These are phyloP conservation scores for Pseudocercospora pini-densiflorae DNA, from an alignment of 2,329 filamentous ascomycete genomes.

Conservation along the genomic window DNA sequence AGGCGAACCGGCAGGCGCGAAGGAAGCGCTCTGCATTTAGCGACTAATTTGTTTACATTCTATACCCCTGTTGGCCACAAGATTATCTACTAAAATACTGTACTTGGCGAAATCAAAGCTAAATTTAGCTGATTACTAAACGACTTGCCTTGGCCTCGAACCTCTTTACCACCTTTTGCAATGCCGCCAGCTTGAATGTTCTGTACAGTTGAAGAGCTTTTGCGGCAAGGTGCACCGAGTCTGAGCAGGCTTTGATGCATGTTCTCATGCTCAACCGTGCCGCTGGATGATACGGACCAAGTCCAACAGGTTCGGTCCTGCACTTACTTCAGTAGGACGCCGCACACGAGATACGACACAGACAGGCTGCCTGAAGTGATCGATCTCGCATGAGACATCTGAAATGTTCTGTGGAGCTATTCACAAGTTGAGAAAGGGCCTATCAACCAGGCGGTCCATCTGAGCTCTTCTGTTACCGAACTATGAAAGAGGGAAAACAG, in stretches of 20 bases:
- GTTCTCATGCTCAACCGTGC: too few species aligned
- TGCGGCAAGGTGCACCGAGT: not conserved
- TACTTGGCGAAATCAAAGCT: not conserved
- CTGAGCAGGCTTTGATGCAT: too few species aligned
- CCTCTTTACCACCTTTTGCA: not conserved
- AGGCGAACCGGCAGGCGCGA: not conserved
- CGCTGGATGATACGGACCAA: not conserved
- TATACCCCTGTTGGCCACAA: not conserved
- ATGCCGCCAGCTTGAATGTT: not conserved
- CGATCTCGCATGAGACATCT: not conserved
- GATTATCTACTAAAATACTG: not conserved
- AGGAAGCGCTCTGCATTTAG: not conserved
- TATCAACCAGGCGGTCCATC: too few species aligned
- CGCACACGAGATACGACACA: not conserved
- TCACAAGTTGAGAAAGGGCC: too few species aligned
- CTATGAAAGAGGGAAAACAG: too few species aligned
- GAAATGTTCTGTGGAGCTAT: too few species aligned
- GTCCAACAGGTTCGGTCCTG: not conserved
- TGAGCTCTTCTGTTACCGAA: too few species aligned
- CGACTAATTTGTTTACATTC: not conserved
- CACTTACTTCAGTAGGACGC: not conserved
- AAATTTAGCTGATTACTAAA: not conserved
- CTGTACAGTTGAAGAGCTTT: not conserved
- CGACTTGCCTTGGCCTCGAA: not conserved
- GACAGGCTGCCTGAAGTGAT: not conserved